phyloP scores from a whole-genome alignment of 2,329 filamentous ascomycete genomes.

The Paecilomyces formosus region DNA sequence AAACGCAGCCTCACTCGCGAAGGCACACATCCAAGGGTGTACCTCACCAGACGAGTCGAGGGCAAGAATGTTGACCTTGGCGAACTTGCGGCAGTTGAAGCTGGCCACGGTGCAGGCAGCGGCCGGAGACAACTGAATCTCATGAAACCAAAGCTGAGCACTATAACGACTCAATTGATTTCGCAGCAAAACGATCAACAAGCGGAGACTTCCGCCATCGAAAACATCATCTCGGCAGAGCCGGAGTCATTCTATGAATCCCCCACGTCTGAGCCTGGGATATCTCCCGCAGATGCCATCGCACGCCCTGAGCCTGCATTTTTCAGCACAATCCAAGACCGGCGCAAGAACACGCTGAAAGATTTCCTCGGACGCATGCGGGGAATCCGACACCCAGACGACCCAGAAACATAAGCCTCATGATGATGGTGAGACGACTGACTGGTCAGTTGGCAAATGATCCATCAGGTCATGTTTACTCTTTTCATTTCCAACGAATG shows the following conservation, averaged over 20 bases:
- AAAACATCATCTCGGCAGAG: not conserved
- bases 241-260: not conserved
- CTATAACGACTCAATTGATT: constrained; percentile 1
- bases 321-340: not conserved
- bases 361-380: not conserved
- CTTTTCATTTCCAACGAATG: not conserved
- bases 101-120: constrained; percentile 15
- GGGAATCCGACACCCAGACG: not conserved
- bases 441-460: not conserved
- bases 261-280: not conserved
- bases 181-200: constrained; percentile 1
- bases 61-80: constrained; percentile 20
- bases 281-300: not conserved
- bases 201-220: constrained; percentile 5
- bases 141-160: constrained; percentile 1
- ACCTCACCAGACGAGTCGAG: constrained; percentile 47
- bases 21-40: constrained; percentile 49
- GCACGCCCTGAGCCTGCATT: not conserved
- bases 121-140: constrained; percentile 2
- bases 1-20: constrained; percentile 27
- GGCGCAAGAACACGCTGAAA: not conserved
- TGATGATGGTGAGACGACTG: not conserved
- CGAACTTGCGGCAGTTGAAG: constrained; percentile 17
- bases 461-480: not conserved
- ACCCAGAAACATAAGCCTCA: not conserved